Evolutionary conservation across 2,329 filamentous ascomycete genomes (phyloP).

Genomic region (Botrytis galanthina): DNA sequence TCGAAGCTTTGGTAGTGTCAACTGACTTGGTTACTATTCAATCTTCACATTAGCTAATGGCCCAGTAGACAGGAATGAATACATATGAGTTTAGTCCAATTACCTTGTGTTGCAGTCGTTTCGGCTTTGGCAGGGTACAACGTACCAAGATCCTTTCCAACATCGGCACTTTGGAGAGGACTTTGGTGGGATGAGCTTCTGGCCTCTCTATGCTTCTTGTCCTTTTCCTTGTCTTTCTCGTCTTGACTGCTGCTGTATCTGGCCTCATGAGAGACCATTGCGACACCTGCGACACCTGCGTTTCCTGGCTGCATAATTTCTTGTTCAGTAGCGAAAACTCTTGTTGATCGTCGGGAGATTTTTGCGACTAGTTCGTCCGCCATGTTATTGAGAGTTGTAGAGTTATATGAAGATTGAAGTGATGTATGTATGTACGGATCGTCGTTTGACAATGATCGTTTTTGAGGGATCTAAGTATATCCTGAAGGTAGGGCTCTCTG

Average conservation of each 20-base stretch:
- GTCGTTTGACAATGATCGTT: background rate
- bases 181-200: slow-evolving; percentile 19
- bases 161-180: slow-evolving; percentile 21
- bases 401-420: background rate
- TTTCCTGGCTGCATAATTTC: slow-evolving; percentile 19
- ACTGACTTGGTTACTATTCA: slow-evolving; percentile 24
- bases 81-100: background rate
- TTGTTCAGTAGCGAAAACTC: slow-evolving; percentile 27
- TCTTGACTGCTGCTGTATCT: slow-evolving; percentile 15
- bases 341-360: slow-evolving; percentile 30
- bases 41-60: slow-evolving; percentile 21
- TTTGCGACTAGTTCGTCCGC: slow-evolving; percentile 19
- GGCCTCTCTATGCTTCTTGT: slow-evolving; percentile 11
- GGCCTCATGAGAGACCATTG: slow-evolving; percentile 16
- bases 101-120: slow-evolving; percentile 29
- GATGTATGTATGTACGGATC: background rate
- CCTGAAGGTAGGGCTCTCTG: background rate
- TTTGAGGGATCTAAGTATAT: background rate
- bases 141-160: slow-evolving; percentile 24
- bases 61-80: background rate
- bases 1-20: slow-evolving; percentile 23
- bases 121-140: slow-evolving; percentile 25
- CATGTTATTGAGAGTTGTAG: slow-evolving; percentile 16
- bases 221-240: slow-evolving; percentile 24
- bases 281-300: background rate